Evolutionary conservation across 73 alveolate genomes (phyloP).

Genomic region (Tetrahymena malaccensis): DNA sequence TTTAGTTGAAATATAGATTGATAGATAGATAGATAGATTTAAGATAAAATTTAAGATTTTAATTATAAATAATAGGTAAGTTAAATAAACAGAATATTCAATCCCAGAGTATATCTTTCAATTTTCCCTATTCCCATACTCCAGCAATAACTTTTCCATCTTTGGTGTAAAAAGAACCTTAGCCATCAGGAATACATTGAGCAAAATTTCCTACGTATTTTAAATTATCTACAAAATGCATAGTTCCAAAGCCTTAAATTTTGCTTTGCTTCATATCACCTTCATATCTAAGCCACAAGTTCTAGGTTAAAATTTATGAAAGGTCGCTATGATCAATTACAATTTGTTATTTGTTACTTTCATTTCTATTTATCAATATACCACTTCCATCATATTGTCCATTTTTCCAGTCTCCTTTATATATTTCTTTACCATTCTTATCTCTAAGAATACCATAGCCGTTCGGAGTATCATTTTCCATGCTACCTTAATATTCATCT

Average conservation of each 20-base stretch:
- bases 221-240: neutral
- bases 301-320: neutral
- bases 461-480: neutral
- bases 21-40: neutral
- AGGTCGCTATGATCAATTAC: neutral
- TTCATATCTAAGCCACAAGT: neutral
- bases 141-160: neutral
- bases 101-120: neutral
- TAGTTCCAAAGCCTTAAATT: neutral
- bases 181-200: neutral
- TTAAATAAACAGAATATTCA: neutral
- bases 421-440: neutral
- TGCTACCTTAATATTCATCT: neutral
- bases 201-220: neutral
- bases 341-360: neutral
- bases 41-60: neutral
- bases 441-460: neutral
- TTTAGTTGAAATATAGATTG: too few relatives aligned
- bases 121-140: neutral
- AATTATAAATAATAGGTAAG: neutral
- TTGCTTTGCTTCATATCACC: neutral
- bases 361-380: neutral
- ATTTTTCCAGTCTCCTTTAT: neutral
- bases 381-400: neutral
- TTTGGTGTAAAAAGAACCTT: neutral